Evolutionary conservation across 257 asterid species (phyloP).

Genomic region (Forsythia suspensa): DNA sequence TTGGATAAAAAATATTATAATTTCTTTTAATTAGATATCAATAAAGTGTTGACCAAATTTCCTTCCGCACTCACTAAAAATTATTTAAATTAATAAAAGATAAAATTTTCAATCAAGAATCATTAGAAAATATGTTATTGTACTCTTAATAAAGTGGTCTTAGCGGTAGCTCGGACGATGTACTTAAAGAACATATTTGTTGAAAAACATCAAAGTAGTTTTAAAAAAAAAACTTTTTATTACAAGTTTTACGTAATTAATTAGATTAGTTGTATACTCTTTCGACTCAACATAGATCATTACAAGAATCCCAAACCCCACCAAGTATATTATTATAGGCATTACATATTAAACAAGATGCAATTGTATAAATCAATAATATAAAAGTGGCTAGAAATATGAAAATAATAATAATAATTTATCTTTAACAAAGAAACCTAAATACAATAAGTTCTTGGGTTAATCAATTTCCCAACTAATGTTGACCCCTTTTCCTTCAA

Average conservation of each 20-base stretch:
- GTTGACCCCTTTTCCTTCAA: neutral
- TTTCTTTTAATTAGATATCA: too few relatives aligned
- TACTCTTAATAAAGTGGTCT: too few relatives aligned
- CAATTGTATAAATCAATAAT: neutral
- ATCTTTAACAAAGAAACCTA: neutral
- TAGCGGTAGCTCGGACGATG: neutral
- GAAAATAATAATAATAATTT: neutral
- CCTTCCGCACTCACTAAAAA: too few relatives aligned
- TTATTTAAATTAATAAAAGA: neutral
- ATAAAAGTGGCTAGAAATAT: neutral
- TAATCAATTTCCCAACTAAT: neutral
- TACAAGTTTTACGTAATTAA: too few relatives aligned
- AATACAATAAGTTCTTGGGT: neutral
- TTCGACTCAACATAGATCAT: neutral
- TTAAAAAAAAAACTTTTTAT: too few relatives aligned
- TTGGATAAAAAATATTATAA: too few relatives aligned
- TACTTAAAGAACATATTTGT: too few relatives aligned
- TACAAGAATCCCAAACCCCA: neutral
- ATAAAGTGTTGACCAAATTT: too few relatives aligned
- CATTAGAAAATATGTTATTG: too few relatives aligned
- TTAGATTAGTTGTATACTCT: neutral
- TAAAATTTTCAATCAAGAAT: neutral
- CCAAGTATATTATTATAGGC: neutral
- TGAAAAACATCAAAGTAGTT: too few relatives aligned
- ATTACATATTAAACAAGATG: neutral